phyloP scores from a whole-genome alignment of 1,139 yeast species.

The Zygoascus meyerae region DNA sequence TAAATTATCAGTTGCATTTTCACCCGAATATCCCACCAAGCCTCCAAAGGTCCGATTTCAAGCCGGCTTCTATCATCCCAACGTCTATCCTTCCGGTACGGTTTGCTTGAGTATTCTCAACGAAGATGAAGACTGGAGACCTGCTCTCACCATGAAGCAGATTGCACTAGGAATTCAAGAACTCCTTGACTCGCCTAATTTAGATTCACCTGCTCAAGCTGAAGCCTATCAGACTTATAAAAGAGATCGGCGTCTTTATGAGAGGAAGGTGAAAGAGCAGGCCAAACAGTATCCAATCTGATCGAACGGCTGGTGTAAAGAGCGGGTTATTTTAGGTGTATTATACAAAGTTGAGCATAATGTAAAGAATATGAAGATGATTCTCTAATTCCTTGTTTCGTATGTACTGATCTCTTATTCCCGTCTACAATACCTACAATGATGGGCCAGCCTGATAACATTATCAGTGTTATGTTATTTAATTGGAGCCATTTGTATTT shows the following conservation, averaged over 20 bases:
- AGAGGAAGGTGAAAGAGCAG: conserved; percentile 73
- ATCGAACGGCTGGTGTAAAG: conserved; percentile 8
- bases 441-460: no score
- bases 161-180: conserved; percentile 91
- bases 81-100: conserved; percentile 95
- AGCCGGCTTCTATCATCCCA: conserved; percentile 88
- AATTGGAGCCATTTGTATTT: no score
- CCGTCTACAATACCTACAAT: no score
- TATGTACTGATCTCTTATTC: background rate
- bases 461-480: no score
- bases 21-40: conserved; percentile 91
- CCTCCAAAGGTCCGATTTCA: conserved; percentile 94
- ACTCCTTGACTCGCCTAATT: conserved; percentile 81
- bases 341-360: background rate
- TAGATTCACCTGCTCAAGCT: conserved; percentile 95
- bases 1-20: conserved; percentile 78
- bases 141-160: conserved; percentile 89
- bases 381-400: background rate
- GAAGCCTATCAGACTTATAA: conserved; percentile 85
- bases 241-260: conserved; percentile 56
- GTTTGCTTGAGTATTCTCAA: conserved; percentile 87
- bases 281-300: conserved; percentile 57
- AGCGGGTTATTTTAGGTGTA: no score
- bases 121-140: conserved; percentile 97
- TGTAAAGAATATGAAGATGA: background rate